Conservation (phyloP, 352 stramenopile species). For the Globisporangium ultimum region DNA sequence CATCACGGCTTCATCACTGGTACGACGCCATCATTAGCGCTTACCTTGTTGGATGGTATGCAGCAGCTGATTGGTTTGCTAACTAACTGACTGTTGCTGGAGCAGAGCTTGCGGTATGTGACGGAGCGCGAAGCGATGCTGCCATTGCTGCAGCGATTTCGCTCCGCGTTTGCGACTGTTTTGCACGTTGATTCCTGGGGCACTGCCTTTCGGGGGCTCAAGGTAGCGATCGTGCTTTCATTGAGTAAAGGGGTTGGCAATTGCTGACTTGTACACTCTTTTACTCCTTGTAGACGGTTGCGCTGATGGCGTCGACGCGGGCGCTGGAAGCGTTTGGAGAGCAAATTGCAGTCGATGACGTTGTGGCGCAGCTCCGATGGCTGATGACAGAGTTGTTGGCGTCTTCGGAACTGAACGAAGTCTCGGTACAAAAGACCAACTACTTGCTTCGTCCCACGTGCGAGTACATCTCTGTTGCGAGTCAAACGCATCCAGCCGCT, state of each 20-base stretch:
- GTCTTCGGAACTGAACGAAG: conserved; percentile 17
- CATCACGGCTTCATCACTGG: conserved; percentile 58
- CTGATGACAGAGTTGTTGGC: conserved; percentile 56
- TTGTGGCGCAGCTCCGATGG: conserved; percentile 46
- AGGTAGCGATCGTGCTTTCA: conserved; percentile 16
- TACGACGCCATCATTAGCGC: conserved; percentile 8
- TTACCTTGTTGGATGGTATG: neutral
- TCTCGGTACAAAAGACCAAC: conserved; percentile 27
- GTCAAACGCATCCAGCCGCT: conserved; percentile 55
- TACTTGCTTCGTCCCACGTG: conserved; percentile 55
- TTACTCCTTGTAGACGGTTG: conserved; percentile 35
- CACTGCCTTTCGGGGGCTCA: conserved; percentile 38
- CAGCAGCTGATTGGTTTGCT: neutral
- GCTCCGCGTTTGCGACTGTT: conserved; percentile 43
- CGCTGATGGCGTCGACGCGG: conserved; percentile 60
- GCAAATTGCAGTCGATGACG: conserved; percentile 26
- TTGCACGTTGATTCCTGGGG: conserved; percentile 51
- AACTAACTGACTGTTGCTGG: neutral
- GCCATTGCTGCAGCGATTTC: conserved; percentile 48
- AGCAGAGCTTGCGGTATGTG: conserved; percentile 69
- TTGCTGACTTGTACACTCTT: neutral
- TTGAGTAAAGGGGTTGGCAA: too few relatives aligned
- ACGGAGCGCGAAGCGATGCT: conserved; percentile 65
- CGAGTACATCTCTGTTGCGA: conserved; percentile 55
- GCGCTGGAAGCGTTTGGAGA: conserved; percentile 65